Evolutionary conservation across 352 stramenopile species (phyloP), one percentile per base, ranked within the genome.

Genomic region (Phytophthora pseudosyringae): DNA sequence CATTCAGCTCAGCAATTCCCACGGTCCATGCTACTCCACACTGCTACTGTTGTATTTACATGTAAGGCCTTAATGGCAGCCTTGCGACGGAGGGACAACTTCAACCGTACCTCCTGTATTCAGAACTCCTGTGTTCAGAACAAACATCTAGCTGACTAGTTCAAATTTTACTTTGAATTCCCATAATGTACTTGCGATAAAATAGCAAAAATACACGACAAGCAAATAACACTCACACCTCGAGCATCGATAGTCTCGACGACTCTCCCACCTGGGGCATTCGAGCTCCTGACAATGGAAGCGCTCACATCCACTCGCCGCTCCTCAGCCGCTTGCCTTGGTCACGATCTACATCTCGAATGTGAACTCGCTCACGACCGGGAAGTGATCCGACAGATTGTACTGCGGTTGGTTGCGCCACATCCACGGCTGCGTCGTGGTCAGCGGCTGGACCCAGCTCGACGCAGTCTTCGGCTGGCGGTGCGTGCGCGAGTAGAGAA

Each of bases 341-440:
- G 5, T 40, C 31, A 48, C 26, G 28, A 48, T 46, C 67, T 79
- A 91, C 81, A 90, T 83, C 44, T 93, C 82, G 47, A 93, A 93
- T 12, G 67, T 80, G 54, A 93, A 84, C 46, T 80, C 67, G 48
- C 79, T 89, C 44, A 91, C 62, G 48, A 93, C 82, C 4, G 84
- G 84, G 49, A 88, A 93, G 44, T 93, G 84, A 66, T 93, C 84
- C 40, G 84, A 93, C 41, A 93, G 67, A 56, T 93, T 86, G 67
- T 80, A 86, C 49, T 91, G 78, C 18, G 77, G 66, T 46, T 88
- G 64, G 26, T 80, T 77, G 35, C 76, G 80, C 81, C 81, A 91
- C 15, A 66, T 73, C 81, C 80, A 93, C 31, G 81, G 81, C 45
- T 75, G 60, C 43, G 54, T 62, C 13, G 71, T 78, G 25, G 68